Percentiles rank a stretch among this genome's conserved stretches.
Conservation (phyloP, 495 filamentous ascomycete genomes). For the Podospora anserina region DNA sequence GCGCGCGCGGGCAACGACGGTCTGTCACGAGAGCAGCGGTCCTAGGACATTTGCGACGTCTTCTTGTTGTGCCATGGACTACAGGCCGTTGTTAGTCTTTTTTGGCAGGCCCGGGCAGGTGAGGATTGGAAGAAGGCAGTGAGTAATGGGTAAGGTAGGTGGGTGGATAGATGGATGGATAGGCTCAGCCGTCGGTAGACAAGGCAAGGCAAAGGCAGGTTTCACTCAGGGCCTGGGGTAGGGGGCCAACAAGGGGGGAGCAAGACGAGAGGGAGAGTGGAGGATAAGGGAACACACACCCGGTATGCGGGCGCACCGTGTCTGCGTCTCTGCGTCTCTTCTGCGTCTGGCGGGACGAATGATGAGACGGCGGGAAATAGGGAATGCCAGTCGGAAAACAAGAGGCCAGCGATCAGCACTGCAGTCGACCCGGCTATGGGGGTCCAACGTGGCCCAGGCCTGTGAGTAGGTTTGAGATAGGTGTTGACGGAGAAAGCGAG, state of each 20-base stretch:
- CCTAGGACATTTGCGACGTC: slow-evolving; percentile 32
- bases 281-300: not conserved
- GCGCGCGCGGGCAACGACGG: slow-evolving; percentile 18
- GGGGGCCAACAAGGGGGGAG: not conserved
- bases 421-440: slow-evolving; percentile 14
- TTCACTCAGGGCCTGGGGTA: not conserved
- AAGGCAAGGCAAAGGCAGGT: not conserved
- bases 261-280: not conserved
- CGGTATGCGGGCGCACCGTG: slow-evolving; percentile 4
- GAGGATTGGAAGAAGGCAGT: slow-evolving; percentile 1
- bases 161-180: not conserved
- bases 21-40: slow-evolving; percentile 30
- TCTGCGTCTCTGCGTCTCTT: not conserved
- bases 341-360: slow-evolving; percentile 13
- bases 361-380: slow-evolving; percentile 22
- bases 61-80: slow-evolving; percentile 36
- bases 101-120: not conserved
- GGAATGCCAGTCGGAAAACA: slow-evolving; percentile 20
- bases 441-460: slow-evolving; percentile 6
- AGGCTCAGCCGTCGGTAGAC: not conserved
- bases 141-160: not conserved
- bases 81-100: slow-evolving; percentile 16
- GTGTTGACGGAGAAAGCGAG: not conserved
- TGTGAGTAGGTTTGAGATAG: not conserved
- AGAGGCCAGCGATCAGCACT: slow-evolving; percentile 18